Percentiles rank a stretch among this genome's conserved stretches.
phyloP scores from a whole-genome alignment of 257 asterid genomes.

The Gentiana dahurica region DNA sequence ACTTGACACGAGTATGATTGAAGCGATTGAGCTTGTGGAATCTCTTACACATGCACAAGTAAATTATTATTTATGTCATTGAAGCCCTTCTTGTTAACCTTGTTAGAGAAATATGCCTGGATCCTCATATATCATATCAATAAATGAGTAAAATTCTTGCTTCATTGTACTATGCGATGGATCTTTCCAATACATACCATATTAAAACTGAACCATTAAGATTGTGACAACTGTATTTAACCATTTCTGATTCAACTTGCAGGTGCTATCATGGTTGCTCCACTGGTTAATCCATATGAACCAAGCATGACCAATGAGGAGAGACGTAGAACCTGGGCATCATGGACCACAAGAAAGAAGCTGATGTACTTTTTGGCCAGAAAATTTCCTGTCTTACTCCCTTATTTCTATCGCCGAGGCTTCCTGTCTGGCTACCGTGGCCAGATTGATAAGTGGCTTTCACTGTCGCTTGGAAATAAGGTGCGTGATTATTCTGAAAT shows the following conservation, averaged over 20 bases:
- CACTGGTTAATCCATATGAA: slow-evolving; percentile 89
- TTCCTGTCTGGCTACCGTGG: slow-evolving; percentile 82
- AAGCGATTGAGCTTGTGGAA: too few species aligned
- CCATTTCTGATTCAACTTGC: slow-evolving; percentile 16
- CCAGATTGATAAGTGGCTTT: slow-evolving; percentile 52
- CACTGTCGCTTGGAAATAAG: slow-evolving; percentile 52
- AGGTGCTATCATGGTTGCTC: slow-evolving; percentile 95
- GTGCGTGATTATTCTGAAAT: slow-evolving; percentile 31
- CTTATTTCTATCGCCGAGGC: slow-evolving; percentile 53
- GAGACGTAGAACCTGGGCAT: slow-evolving; percentile 66
- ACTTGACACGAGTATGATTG: too few species aligned
- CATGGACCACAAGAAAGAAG: slow-evolving; percentile 55
- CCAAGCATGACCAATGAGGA: slow-evolving; percentile 67
- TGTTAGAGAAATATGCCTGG: background rate
- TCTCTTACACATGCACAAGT: too few species aligned
- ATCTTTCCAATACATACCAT: background rate
- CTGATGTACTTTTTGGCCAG: slow-evolving; percentile 57
- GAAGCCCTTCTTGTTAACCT: background rate
- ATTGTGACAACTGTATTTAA: slow-evolving; percentile 5
- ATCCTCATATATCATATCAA: background rate
- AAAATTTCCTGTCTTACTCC: slow-evolving; percentile 63
- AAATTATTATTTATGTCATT: too few species aligned
- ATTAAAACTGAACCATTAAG: background rate
- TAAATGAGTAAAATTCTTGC: slow-evolving; percentile 1
- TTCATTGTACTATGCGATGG: background rate